Percentiles rank a stretch among this genome's conserved stretches.
Evolutionary conservation across 768 basidiomycete species (phyloP).

Genomic region (Coprinellus micaceus): DNA sequence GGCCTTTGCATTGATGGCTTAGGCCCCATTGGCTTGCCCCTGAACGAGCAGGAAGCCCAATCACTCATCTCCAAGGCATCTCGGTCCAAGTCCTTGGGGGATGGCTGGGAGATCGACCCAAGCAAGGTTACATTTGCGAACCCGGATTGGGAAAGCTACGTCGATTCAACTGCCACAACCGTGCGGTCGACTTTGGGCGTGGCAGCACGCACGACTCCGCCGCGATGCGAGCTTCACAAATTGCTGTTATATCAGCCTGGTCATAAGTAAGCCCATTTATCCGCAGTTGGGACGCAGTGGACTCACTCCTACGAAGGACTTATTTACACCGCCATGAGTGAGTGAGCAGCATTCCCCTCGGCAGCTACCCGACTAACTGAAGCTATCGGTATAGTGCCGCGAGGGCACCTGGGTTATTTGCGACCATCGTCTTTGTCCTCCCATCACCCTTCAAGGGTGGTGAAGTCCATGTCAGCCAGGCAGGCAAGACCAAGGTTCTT

Average conservation of each 20-base stretch:
- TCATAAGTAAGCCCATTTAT: constrained; percentile 43
- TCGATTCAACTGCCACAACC: constrained; percentile 22
- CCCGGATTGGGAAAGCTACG: constrained; percentile 32
- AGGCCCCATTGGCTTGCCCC: background rate
- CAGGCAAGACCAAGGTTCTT: constrained; percentile 19
- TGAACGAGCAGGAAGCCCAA: background rate
- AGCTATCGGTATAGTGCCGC: constrained; percentile 29
- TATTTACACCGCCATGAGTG: constrained; percentile 41
- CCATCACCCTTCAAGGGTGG: constrained; percentile 38
- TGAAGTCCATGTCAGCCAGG: constrained; percentile 29
- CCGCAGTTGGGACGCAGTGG: no score
- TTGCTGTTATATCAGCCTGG: constrained; percentile 40
- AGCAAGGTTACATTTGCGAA: constrained; percentile 35
- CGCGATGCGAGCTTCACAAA: constrained; percentile 35
- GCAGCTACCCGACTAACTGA: background rate
- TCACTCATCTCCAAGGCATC: background rate
- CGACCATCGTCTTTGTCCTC: constrained; percentile 36
- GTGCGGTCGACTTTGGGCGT: constrained; percentile 34
- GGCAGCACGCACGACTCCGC: constrained; percentile 10
- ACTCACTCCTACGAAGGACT: no score
- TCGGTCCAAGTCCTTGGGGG: constrained; percentile 12
- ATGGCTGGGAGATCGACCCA: constrained; percentile 48
- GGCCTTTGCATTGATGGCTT: constrained; percentile 2
- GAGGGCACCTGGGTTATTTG: constrained; percentile 38
- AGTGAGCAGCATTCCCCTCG: constrained; percentile 25